Evolutionary conservation across 345 rosid genomes (phyloP).

Genomic region (Eucalyptus pauciflora): DNA sequence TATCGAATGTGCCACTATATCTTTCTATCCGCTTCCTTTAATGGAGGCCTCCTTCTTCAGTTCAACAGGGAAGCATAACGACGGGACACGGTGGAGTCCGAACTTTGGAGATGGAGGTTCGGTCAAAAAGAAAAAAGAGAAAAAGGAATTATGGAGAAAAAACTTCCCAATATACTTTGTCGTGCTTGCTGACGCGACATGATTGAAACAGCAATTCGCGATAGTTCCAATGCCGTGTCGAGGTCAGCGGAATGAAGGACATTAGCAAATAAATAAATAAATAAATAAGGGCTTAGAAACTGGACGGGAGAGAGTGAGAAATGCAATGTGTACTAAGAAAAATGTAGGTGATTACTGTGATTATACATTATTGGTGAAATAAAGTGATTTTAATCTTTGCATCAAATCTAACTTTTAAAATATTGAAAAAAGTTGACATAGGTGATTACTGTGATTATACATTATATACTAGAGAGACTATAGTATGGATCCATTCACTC

Average conservation of each 20-base stretch:
- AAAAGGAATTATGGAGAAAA: not conserved
- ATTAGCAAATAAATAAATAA: too few species aligned
- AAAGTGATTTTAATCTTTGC: not conserved
- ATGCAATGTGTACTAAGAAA: not conserved
- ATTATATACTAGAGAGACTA: not conserved
- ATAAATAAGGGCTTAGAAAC: too few species aligned
- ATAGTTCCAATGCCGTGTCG: not conserved
- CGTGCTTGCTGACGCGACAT: too few species aligned
- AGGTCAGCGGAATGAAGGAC: not conserved
- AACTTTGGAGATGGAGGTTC: not conserved
- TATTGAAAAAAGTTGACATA: too few species aligned
- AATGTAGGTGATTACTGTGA: not conserved
- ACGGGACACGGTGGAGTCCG: not conserved
- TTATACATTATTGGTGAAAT: not conserved
- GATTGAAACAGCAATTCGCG: too few species aligned
- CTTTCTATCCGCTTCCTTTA: not conserved
- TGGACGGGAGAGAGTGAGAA: fast-evolving
- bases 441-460: not conserved
- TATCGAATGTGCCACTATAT: not conserved
- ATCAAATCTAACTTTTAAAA: not conserved
- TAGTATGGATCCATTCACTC: not conserved
- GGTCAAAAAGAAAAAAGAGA: not conserved
- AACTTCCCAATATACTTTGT: too few species aligned
- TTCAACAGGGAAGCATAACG: not conserved
- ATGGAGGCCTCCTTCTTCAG: not conserved